phyloP scores from a whole-genome alignment of 208 protist genomes.

The Porcisia deanei region DNA sequence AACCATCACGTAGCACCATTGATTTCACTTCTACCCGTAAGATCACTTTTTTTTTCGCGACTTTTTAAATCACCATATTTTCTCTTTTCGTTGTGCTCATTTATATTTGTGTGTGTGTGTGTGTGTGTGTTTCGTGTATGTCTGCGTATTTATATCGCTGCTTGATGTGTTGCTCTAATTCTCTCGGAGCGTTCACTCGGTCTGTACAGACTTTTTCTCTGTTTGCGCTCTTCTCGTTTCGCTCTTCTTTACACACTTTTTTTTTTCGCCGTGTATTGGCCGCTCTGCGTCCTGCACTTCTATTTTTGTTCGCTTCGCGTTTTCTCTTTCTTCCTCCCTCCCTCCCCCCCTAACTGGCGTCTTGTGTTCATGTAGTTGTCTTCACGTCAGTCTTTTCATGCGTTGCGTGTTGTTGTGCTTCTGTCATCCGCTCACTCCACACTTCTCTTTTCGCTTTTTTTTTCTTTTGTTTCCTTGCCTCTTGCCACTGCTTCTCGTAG shows the following conservation, averaged over 20 bases:
- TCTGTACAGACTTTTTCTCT: constrained; percentile 1
- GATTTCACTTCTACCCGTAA: neutral
- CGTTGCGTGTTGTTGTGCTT: neutral
- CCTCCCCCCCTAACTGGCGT: neutral
- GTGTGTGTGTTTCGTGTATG: neutral
- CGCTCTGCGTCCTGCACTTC: constrained; percentile 3
- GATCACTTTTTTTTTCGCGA: neutral
- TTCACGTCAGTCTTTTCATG: neutral
- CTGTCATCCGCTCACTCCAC: constrained; percentile 1
- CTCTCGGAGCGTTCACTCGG: neutral
- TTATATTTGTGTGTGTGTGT: neutral
- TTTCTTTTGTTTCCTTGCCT: constrained; percentile 5
- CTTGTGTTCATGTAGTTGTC: constrained; percentile 1
- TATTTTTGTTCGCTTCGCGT: neutral
- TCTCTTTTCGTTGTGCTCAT: neutral
- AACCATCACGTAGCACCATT: neutral
- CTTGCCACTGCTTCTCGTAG: constrained; percentile 9
- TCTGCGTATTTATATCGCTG: constrained; percentile 7
- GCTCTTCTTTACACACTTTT: neutral
- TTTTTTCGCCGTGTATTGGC: constrained; percentile 8
- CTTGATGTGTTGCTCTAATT: neutral
- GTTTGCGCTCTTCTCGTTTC: neutral
- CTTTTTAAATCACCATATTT: neutral
- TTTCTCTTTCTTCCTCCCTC: constrained; percentile 4
- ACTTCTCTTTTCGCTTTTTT: neutral